phyloP scores from a whole-genome alignment of 106 monocot species.

The Ottelia alismoides region DNA sequence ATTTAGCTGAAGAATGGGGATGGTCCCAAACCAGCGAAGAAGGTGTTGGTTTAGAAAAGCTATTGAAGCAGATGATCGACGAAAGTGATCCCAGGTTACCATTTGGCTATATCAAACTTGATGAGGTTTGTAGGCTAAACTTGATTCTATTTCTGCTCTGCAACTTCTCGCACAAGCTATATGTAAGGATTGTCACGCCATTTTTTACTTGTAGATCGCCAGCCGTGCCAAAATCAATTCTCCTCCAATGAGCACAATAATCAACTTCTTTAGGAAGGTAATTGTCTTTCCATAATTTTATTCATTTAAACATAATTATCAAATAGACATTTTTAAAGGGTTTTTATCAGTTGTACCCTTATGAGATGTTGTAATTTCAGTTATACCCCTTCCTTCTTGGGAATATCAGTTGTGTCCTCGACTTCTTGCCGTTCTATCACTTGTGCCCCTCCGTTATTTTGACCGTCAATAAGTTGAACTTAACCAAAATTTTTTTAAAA shows the following conservation, averaged over 20 bases:
- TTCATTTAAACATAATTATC: too few species aligned
- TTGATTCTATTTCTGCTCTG: background rate
- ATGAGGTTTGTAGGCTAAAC: conserved; percentile 56
- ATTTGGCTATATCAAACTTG: conserved; percentile 87
- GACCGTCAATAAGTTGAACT: too few species aligned
- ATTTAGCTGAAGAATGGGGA: conserved; percentile 72
- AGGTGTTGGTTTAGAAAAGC: conserved; percentile 43
- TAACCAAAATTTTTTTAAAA: too few species aligned
- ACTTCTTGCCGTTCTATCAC: too few species aligned
- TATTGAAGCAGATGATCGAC: conserved; percentile 58
- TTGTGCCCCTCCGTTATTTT: too few species aligned
- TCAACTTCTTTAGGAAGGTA: conserved; percentile 52
- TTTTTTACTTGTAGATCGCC: conserved; percentile 43
- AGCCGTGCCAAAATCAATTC: conserved; percentile 67
- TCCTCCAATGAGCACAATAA: conserved; percentile 48
- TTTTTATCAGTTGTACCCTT: too few species aligned
- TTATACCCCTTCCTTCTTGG: too few species aligned
- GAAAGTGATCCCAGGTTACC: conserved; percentile 68
- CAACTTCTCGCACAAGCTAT: background rate
- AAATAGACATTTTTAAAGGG: too few species aligned
- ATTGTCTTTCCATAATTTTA: background rate
- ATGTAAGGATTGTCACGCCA: background rate
- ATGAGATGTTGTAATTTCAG: too few species aligned
- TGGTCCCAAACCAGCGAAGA: conserved; percentile 43
- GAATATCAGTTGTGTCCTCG: too few species aligned